Percentiles rank a stretch among this genome's conserved stretches.
phyloP scores from a whole-genome alignment of 1,139 yeast species.

The Zygoascus meyerae region DNA sequence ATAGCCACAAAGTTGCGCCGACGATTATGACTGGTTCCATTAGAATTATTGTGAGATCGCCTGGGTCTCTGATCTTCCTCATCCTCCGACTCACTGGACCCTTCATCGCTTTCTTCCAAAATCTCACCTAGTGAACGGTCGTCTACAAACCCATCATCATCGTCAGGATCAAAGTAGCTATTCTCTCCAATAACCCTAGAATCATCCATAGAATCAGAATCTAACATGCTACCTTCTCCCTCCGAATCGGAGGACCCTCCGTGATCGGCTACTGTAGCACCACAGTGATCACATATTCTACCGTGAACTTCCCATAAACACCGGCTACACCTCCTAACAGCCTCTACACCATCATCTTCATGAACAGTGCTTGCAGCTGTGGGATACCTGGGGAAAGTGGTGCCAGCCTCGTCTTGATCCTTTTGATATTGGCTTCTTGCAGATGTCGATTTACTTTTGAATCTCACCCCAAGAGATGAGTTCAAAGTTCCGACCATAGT shows the following conservation, averaged over 20 bases:
- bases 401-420: constrained; percentile 18
- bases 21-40: not conserved
- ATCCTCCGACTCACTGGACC: not conserved
- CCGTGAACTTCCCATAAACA: constrained; percentile 28
- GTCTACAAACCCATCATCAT: constrained; percentile 12
- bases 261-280: constrained; percentile 35
- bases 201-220: constrained; percentile 4
- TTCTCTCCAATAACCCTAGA: constrained; percentile 2
- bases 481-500: constrained; percentile 14
- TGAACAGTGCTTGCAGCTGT: constrained; percentile 13
- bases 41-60: no score
- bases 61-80: not conserved
- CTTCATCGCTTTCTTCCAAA: not conserved
- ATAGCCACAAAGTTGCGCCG: not conserved
- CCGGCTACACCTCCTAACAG: constrained; percentile 24
- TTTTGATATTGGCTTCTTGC: constrained; percentile 19
- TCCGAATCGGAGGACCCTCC: constrained; percentile 4
- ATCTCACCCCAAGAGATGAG: constrained; percentile 9
- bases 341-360: constrained; percentile 21
- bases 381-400: constrained; percentile 22
- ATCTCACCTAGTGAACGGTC: constrained; percentile 9
- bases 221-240: constrained; percentile 8
- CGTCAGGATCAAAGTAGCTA: constrained; percentile 8
- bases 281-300: constrained; percentile 23
- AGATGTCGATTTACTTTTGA: constrained; percentile 12